phyloP scores from a whole-genome alignment of 2,329 filamentous ascomycete species.

The Zelopaecilomyces penicillatus region DNA sequence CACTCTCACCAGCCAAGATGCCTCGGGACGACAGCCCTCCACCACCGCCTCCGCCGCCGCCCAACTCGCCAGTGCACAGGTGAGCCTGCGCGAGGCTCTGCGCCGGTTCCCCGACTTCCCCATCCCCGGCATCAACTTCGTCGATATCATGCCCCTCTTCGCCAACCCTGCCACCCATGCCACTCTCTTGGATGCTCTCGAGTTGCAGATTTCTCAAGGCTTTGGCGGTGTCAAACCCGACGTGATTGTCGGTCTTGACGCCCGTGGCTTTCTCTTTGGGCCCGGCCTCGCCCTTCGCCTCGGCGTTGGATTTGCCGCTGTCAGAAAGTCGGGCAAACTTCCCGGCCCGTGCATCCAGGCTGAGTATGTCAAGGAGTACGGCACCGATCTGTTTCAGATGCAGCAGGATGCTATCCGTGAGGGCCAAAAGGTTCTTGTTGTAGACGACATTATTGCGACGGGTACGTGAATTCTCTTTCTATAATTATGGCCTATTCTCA shows the following conservation, averaged over 20 bases:
- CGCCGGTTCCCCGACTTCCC: slow-evolving; percentile 91
- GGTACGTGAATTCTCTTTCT: slow-evolving; percentile 48
- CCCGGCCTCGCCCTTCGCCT: slow-evolving; percentile 78
- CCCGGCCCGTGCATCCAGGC: slow-evolving; percentile 82
- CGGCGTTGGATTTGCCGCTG: slow-evolving; percentile 80
- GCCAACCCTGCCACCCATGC: slow-evolving; percentile 65
- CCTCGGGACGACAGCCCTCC: slow-evolving; percentile 56
- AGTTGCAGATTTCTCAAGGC: slow-evolving; percentile 65
- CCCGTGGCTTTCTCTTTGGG: slow-evolving; percentile 91
- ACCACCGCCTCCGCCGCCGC: slow-evolving; percentile 51
- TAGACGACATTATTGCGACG: slow-evolving; percentile 98
- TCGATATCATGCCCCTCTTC: slow-evolving; percentile 97
- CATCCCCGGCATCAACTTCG: slow-evolving; percentile 84
- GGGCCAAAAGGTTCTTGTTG: slow-evolving; percentile 83
- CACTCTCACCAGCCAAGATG: slow-evolving; percentile 38
- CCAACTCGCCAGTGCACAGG: slow-evolving; percentile 60
- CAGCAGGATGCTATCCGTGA: slow-evolving; percentile 76
- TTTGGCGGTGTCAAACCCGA: slow-evolving; percentile 63
- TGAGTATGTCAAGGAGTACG: slow-evolving; percentile 91
- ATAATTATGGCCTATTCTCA: too few species aligned
- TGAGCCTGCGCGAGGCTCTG: slow-evolving; percentile 63
- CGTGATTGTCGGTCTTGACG: slow-evolving; percentile 87
- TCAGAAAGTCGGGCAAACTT: slow-evolving; percentile 92
- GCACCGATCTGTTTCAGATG: slow-evolving; percentile 91
- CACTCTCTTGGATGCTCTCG: slow-evolving; percentile 72